phyloP scores from a whole-genome alignment of 805 yeast species.

The Schizosaccharomyces cryophilus region DNA sequence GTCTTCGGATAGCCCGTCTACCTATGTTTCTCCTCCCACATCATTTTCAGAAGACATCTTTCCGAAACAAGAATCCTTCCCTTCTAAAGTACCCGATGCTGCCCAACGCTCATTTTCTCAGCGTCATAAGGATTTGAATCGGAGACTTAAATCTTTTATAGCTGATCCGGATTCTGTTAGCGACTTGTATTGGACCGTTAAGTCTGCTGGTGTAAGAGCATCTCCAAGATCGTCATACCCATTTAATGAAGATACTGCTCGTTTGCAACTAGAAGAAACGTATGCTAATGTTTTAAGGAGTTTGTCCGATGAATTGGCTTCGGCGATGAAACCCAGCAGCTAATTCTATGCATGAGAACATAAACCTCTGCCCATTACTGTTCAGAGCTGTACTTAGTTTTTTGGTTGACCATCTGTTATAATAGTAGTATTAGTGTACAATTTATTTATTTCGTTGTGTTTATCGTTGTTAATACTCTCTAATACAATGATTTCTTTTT shows the following conservation, averaged over 20 bases:
- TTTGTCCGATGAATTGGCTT: not conserved
- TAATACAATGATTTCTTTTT: no score
- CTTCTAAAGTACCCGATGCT: not conserved
- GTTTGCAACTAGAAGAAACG: not conserved
- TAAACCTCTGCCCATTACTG: no score
- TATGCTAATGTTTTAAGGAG: not conserved
- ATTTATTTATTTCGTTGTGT: no score
- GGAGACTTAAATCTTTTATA: not conserved
- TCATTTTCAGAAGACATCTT: no score
- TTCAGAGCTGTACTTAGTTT: no score
- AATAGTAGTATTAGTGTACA: no score
- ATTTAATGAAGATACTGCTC: not conserved
- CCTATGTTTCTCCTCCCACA: no score
- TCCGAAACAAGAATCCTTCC: not conserved
- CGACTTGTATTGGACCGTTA: not conserved
- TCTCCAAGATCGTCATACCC: not conserved
- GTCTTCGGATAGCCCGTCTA: no score
- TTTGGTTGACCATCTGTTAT: no score
- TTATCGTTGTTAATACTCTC: no score
- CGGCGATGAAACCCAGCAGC: not conserved
- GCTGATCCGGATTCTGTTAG: not conserved
- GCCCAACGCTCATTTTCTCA: not conserved
- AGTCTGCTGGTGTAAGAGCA: not conserved
- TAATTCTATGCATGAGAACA: not conserved
- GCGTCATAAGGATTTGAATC: not conserved